phyloP scores from a whole-genome alignment of 768 basidiomycete species.

The Polyporus arcularius region DNA sequence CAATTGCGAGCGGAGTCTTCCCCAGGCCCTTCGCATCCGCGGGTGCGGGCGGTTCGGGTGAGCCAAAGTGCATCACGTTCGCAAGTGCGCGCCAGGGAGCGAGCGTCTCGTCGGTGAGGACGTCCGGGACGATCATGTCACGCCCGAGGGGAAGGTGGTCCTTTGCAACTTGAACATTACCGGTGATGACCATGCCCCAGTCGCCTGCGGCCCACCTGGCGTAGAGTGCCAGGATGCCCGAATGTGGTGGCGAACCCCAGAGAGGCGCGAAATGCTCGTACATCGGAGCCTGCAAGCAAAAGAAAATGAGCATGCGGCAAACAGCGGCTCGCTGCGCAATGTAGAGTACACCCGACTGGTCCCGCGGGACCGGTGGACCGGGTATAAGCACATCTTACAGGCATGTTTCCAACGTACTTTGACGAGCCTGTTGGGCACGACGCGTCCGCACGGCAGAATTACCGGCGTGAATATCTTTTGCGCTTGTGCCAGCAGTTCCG shows the following conservation, averaged over 20 bases:
- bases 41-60: background rate
- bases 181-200: slow-evolving; percentile 91
- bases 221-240: slow-evolving; percentile 65
- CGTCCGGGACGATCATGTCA: slow-evolving; percentile 62
- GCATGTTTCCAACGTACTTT: slow-evolving; percentile 37
- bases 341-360: background rate
- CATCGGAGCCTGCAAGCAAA: slow-evolving; percentile 70
- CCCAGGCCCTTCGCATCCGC: slow-evolving; percentile 1
- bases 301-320: background rate
- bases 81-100: slow-evolving; percentile 55
- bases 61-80: slow-evolving; percentile 46
- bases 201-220: slow-evolving; percentile 68
- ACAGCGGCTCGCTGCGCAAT: background rate
- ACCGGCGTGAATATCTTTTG: slow-evolving; percentile 18
- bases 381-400: background rate
- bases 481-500: slow-evolving; percentile 1
- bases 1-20: slow-evolving; percentile 52
- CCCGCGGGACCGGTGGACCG: too few species aligned
- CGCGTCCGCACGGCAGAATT: slow-evolving; percentile 24
- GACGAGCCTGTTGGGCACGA: slow-evolving; percentile 45
- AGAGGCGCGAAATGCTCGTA: slow-evolving; percentile 79
- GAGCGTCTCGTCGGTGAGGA: slow-evolving; percentile 43
- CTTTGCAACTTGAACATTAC: slow-evolving; percentile 72
- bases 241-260: slow-evolving; percentile 72
- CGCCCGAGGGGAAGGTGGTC: slow-evolving; percentile 71